phyloP scores from a whole-genome alignment of 371 early-diverging fungal species.

The Lichtheimia corymbifera region DNA sequence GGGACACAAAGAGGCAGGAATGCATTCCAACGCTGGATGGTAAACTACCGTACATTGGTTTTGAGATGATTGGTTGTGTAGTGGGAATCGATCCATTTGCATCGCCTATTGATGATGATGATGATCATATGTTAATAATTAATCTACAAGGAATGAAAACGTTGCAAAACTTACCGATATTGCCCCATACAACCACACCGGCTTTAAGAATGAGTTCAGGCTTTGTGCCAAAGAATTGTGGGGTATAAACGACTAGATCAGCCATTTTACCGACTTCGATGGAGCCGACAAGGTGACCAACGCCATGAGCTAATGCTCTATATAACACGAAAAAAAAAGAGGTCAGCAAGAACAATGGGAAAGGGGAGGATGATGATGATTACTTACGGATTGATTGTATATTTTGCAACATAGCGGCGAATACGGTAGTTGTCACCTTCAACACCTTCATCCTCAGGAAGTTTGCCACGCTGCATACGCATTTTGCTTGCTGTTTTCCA shows the following conservation, averaged over 20 bases:
- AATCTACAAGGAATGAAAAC: neutral
- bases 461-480: conserved; percentile 78
- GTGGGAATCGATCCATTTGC: conserved; percentile 59
- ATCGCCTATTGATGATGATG: conserved; percentile 46
- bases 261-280: conserved; percentile 92
- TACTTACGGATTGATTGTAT: conserved; percentile 91
- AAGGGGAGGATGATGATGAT: neutral
- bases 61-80: conserved; percentile 80
- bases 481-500: conserved; percentile 95
- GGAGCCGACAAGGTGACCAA: conserved; percentile 88
- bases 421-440: conserved; percentile 78
- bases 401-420: conserved; percentile 90
- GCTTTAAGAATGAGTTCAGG: conserved; percentile 86
- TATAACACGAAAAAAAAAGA: neutral
- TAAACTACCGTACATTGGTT: conserved; percentile 82
- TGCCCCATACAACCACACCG: conserved; percentile 79
- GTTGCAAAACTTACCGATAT: conserved; percentile 51
- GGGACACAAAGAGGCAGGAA: conserved; percentile 80
- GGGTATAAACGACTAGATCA: conserved; percentile 84
- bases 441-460: conserved; percentile 49
- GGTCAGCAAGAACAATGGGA: neutral
- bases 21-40: conserved; percentile 58
- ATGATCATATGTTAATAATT: too few relatives aligned
- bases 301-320: conserved; percentile 86
- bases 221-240: conserved; percentile 86